These are phyloP conservation scores for Trichosporon faecale DNA, from an alignment of 1,284 basidiomycete species.

Conservation along the genomic window DNA sequence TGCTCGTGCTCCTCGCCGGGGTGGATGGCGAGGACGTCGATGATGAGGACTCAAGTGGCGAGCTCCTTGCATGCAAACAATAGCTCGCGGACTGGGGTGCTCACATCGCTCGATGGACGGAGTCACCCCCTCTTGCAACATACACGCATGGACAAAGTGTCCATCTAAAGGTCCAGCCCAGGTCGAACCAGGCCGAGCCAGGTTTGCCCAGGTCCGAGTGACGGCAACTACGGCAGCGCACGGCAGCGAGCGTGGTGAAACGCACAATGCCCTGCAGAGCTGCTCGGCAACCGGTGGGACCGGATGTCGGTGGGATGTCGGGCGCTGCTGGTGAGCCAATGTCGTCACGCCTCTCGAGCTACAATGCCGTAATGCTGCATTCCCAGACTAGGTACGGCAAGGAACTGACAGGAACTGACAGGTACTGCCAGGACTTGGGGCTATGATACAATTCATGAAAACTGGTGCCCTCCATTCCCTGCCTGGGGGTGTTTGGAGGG, in stretches of 20 bases:
- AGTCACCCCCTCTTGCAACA: neutral
- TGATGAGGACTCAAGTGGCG: neutral
- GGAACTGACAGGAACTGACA: too few species aligned
- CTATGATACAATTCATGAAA: neutral
- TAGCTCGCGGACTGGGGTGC: neutral
- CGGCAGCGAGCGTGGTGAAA: neutral
- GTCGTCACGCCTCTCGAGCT: neutral
- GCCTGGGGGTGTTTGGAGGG: neutral
- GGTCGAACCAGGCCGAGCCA: neutral
- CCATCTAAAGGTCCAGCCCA: neutral
- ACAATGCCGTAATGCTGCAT: neutral
- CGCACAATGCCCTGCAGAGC: neutral
- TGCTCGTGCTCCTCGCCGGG: neutral
- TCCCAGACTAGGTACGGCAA: neutral
- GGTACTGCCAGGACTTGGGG: neutral
- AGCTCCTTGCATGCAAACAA: neutral
- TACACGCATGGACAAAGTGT: neutral
- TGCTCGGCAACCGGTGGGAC: neutral
- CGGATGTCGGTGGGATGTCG: neutral
- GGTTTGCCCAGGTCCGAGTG: neutral
- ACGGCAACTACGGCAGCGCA: neutral
- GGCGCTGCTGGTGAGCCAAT: too few species aligned
- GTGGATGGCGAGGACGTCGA: neutral
- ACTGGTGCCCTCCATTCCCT: neutral
- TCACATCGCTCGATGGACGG: neutral